A percentile compares a stretch with the other conserved stretches of the same genome.
These are phyloP conservation scores for Mycena filopes DNA, from an alignment of 768 basidiomycete species.

Conservation along the genomic window DNA sequence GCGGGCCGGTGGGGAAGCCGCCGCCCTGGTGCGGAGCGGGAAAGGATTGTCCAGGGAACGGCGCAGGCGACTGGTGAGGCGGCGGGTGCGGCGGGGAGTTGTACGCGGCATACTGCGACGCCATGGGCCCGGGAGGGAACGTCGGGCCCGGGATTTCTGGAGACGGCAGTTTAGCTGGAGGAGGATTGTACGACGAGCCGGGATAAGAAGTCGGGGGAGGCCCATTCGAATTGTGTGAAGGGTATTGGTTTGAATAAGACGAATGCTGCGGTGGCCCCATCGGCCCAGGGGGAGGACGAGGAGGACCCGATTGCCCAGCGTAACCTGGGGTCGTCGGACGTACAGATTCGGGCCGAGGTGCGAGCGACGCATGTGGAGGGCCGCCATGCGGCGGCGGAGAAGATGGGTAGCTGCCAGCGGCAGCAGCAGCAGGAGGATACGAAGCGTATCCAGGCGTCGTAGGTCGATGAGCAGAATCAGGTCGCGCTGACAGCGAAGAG, in stretches of 20 bases:
- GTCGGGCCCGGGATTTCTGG: slow-evolving; percentile 24
- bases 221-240: slow-evolving; percentile 13
- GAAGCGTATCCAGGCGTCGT: slow-evolving; percentile 21
- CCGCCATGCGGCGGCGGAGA: slow-evolving; percentile 16
- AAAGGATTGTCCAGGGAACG: slow-evolving; percentile 18
- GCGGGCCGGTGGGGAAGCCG: neutral
- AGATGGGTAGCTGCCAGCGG: slow-evolving; percentile 3
- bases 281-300: slow-evolving; percentile 6
- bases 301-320: neutral
- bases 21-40: slow-evolving; percentile 26
- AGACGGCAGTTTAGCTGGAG: slow-evolving; percentile 12
- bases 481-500: slow-evolving; percentile 22
- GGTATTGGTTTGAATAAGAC: slow-evolving; percentile 18
- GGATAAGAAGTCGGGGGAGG: slow-evolving; percentile 20
- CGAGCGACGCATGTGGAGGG: slow-evolving; percentile 17
- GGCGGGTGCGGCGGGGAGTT: slow-evolving; percentile 1
- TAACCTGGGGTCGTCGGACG: slow-evolving; percentile 28
- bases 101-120: slow-evolving; percentile 13
- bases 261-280: slow-evolving; percentile 10
- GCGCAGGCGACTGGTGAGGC: slow-evolving; percentile 14
- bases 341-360: slow-evolving; percentile 21
- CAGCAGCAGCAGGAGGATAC: slow-evolving; percentile 5
- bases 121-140: slow-evolving; percentile 23
- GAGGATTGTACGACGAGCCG: slow-evolving; percentile 21
- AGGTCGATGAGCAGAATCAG: slow-evolving; percentile 26